Conservation (phyloP, 2,329 filamentous ascomycete genomes). For the Pseudogymnoascus sp. region DNA sequence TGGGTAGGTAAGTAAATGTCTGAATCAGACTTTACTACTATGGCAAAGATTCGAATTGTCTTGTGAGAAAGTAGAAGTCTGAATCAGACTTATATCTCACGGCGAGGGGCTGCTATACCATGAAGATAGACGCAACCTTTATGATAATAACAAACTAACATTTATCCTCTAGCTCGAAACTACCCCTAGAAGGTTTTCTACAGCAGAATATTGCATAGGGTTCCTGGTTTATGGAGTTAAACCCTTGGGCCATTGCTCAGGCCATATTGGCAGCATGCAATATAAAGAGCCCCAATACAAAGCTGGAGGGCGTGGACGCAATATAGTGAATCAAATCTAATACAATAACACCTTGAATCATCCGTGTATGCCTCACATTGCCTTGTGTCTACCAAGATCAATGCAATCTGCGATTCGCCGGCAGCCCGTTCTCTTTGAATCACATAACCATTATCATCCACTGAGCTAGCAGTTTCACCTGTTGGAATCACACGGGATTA, state of each 20-base stretch:
- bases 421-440: background rate
- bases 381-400: background rate
- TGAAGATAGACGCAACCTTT: background rate
- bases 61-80: background rate
- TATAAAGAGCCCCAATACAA: background rate
- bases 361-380: background rate
- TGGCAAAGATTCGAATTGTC: background rate
- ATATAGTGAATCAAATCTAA: background rate
- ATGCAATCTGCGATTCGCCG: too few species aligned
- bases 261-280: background rate
- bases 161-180: background rate
- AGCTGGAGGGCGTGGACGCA: background rate
- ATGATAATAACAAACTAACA: too few species aligned
- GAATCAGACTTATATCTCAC: background rate
- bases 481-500: background rate
- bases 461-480: background rate
- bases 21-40: background rate
- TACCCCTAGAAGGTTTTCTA: too few species aligned
- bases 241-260: background rate
- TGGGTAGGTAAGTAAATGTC: background rate
- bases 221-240: background rate
- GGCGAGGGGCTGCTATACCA: background rate
- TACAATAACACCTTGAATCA: background rate
- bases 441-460: background rate
- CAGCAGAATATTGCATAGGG: background rate